Evolutionary conservation across 257 asterid species (phyloP).

Genomic region (Prunella vulgaris): DNA sequence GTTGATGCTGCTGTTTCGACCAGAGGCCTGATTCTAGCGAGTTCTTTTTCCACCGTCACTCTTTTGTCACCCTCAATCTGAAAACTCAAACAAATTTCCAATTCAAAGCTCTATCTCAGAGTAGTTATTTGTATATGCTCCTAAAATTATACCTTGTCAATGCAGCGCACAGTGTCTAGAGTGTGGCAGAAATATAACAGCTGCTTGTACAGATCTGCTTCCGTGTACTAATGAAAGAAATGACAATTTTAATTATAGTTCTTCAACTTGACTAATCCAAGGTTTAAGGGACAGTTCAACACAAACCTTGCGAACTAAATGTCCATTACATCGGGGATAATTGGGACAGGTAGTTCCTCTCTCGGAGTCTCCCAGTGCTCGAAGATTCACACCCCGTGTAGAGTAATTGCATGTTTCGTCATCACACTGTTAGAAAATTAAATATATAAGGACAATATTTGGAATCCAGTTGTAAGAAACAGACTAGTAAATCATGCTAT

Average conservation of each 20-base stretch:
- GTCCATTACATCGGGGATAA: constrained; percentile 86
- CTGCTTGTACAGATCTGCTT: constrained; percentile 86
- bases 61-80: constrained; percentile 61
- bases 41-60: constrained; percentile 56
- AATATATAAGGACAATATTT: constrained; percentile 3
- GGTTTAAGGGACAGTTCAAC: background rate
- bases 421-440: constrained; percentile 58
- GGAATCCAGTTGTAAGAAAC: constrained; percentile 22
- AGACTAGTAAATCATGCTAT: constrained; percentile 16
- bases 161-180: constrained; percentile 72
- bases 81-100: background rate
- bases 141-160: constrained; percentile 51
- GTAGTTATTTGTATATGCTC: background rate
- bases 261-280: background rate
- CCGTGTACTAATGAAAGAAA: constrained; percentile 55
- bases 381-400: constrained; percentile 72
- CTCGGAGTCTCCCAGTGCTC: constrained; percentile 68
- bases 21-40: constrained; percentile 53
- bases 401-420: constrained; percentile 91
- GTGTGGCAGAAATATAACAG: constrained; percentile 72
- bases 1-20: constrained; percentile 67
- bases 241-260: constrained; percentile 19
- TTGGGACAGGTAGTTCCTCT: constrained; percentile 93
- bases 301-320: constrained; percentile 66
- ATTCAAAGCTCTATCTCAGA: background rate